Base-by-base conservation (phyloP, 106 monocot genomes). In the Dendrobium chrysotoxum region DNA sequence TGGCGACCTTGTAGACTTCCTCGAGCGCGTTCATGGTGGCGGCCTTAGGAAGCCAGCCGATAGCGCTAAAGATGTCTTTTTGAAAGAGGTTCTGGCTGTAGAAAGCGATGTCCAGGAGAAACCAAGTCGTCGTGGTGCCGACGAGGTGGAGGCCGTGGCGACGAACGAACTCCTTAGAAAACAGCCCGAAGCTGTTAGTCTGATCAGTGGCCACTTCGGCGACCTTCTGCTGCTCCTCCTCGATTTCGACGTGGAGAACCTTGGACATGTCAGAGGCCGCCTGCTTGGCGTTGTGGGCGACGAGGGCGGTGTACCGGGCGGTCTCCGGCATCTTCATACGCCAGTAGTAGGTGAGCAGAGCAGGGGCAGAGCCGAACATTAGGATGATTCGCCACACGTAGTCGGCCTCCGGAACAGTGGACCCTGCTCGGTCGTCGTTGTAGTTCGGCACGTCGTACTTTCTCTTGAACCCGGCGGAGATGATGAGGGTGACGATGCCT, bases 51-150 rank as follows among this genome's bases (percentile, higher is more conserved):
- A 91, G 86, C 90, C 90, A 91, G 7, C 84, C 77, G 81, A 91
- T 39, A 6, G 83, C 77, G 26, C 67, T 79, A 78, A 88, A 91
- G 53, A 91, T 90, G 83, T 90, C 90, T 68, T 90, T 90, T 79
- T 90, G 90, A 79, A 90, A 90, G 28, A 90, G 85, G 80, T 84
- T 91, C 75, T 88, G 88, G 25, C 83, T 84, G 79, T 91, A 91
- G 58, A 91, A 91, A 8, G 90, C 83, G 53, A 91, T 88, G 81
- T 91, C 90, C 17, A 91, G 84, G 47, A 88, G 17, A 84, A 91
- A 90, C 90, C 90, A 90, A 4, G 84, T 82, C 25, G 64, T 67
- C 8, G 85, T 50, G 0, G 90, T 88, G 55, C 90, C 90, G 17
- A 88, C 44, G 7, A 90, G 85, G 42, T 90, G 90, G 7, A 77